Base-by-base conservation (phyloP, 1,284 basidiomycete genomes). In the Moesziomyces aphidis region DNA sequence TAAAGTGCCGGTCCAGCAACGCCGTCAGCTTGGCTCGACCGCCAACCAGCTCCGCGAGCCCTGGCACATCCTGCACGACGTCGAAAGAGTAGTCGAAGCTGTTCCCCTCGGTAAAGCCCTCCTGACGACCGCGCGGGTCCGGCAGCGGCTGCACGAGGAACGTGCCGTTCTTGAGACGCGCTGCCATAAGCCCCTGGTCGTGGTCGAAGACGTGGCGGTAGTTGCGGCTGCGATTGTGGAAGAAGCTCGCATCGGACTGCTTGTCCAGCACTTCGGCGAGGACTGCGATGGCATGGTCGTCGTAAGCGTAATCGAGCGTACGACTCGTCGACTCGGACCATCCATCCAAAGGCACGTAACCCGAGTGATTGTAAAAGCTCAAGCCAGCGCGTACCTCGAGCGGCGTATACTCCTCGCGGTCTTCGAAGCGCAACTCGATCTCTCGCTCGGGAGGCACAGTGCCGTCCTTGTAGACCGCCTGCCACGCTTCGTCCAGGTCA, bases 61-160 rank as follows among this genome's bases (percentile, higher is more conserved):
- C 88, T 3, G 89, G 87, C 1, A 93, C 85, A 70, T 92, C 90
- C 65, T 86, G 85, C 60, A 85, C 59, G 5, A 69, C 62, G 39
- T 65, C 58, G 42, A 79, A 78, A 6, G 63, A 54, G 61, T 76
- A 75, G 46, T 70, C 67, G 46, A 68, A 78, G 53, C 91, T 82
- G 93, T 92, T 42, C 91, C 92, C 85, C 92, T 92, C 8, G 90
- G 93, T 92, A 91, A 93, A 0, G 90, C 92, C 87, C 58, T 89
- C 88, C 28, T 87, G 86, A 17, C 92, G 91, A 1, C 91, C 92
- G 89, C 90, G 93, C 4, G 87, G 76, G 10, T 64, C 13, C 7
- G 55, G 47, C 5, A 77, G 85, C 1, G 57, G 68, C 49, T 71
- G 66, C 10, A 49, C 42, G 21, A 77, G 61, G 51, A 76, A 77